A percentile compares a stretch with the other conserved stretches of the same genome.
Evolutionary conservation across 345 rosid genomes (phyloP).

Genomic region (Aquilaria yunnanensis): DNA sequence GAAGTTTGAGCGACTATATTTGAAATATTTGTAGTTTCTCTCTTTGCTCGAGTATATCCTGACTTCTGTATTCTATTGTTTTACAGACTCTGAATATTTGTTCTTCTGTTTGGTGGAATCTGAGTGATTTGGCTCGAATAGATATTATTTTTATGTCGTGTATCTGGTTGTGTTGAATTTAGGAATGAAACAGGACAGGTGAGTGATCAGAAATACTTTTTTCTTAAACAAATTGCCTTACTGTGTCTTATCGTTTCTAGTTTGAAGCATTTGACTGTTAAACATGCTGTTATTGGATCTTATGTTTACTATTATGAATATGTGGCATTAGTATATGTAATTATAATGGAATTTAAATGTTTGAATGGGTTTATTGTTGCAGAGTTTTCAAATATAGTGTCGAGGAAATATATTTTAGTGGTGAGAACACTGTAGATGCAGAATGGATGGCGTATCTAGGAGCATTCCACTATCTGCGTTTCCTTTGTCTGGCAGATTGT

Average conservation of each 20-base stretch:
- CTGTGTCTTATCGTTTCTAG: not conserved
- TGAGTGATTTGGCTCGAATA: not conserved
- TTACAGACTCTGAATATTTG: too few species aligned
- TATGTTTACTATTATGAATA: not conserved
- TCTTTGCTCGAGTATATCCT: too few species aligned
- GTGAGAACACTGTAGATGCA: constrained; percentile 63
- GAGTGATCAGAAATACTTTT: too few species aligned
- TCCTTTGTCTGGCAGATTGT: constrained; percentile 64
- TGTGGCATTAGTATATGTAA: too few species aligned
- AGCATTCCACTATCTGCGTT: constrained; percentile 51
- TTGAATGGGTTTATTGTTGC: not conserved
- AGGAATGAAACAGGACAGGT: too few species aligned
- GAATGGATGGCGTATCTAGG: constrained; percentile 96
- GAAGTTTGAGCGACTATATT: too few species aligned
- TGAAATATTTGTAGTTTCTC: too few species aligned
- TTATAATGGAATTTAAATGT: too few species aligned
- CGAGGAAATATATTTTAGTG: constrained; percentile 63
- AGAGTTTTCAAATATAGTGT: constrained; percentile 70
- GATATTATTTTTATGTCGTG: not conserved
- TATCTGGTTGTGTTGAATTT: not conserved
- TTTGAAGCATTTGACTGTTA: not conserved
- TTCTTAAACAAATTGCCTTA: too few species aligned
- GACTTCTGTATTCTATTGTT: too few species aligned
- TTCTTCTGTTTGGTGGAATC: too few species aligned
- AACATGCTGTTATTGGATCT: not conserved